Evolutionary conservation across 805 yeast species (phyloP).

Genomic region (Candida arabinofermentans): DNA sequence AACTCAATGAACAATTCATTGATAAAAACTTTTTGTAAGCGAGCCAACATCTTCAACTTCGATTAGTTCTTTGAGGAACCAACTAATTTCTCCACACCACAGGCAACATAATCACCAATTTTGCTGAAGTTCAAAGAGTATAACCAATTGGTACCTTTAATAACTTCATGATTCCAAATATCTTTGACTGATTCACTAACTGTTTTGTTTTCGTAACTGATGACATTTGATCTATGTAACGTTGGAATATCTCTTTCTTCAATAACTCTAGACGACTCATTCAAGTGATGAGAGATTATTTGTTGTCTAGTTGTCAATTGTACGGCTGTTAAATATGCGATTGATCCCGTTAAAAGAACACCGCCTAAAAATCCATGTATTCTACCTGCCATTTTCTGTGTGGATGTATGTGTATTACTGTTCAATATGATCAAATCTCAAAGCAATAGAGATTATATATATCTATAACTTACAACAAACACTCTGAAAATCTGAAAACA

Average conservation of each 20-base stretch:
- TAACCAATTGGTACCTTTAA: constrained; percentile 59
- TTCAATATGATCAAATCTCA: background rate
- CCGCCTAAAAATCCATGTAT: constrained; percentile 57
- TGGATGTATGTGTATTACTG: background rate
- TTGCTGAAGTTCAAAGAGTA: constrained; percentile 34
- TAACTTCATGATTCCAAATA: constrained; percentile 74
- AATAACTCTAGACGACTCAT: constrained; percentile 45
- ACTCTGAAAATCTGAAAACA: no score
- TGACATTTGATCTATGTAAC: constrained; percentile 40
- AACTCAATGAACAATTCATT: no score
- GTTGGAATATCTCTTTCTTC: constrained; percentile 50
- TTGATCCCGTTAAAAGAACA: constrained; percentile 56
- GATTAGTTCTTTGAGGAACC: background rate
- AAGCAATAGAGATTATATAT: background rate
- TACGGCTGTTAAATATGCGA: constrained; percentile 57
- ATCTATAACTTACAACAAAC: background rate
- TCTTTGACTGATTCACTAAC: constrained; percentile 64
- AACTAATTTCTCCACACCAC: constrained; percentile 13
- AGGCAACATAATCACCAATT: constrained; percentile 10
- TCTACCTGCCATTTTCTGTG: constrained; percentile 37
- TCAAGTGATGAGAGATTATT: constrained; percentile 44
- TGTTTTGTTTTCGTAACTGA: constrained; percentile 43
- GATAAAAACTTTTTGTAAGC: no score
- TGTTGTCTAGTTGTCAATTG: constrained; percentile 47
- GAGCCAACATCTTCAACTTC: no score